These are phyloP conservation scores for Litchi chinensis DNA, from an alignment of 345 rosid genomes.

Conservation along the genomic window DNA sequence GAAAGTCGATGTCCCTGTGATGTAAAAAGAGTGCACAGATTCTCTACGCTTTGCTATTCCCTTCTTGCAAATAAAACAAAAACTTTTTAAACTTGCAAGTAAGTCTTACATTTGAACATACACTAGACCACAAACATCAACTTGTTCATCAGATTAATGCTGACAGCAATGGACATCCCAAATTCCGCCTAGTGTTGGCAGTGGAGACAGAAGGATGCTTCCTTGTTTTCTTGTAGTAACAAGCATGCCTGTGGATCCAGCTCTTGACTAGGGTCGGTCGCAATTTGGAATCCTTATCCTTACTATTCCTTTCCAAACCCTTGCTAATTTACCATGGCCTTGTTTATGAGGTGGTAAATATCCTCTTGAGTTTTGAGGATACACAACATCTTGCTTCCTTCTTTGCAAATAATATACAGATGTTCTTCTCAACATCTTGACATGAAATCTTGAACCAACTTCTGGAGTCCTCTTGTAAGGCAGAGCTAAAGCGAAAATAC, in stretches of 20 bases:
- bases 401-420: neutral
- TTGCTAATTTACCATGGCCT: constrained; percentile 66
- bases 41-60: neutral
- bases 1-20: too few species aligned
- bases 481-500: too few species aligned
- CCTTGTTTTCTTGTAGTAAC: constrained; percentile 73
- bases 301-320: constrained; percentile 67
- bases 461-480: too few species aligned
- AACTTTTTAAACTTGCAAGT: neutral
- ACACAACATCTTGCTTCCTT: constrained; percentile 67
- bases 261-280: constrained; percentile 59
- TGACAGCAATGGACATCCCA: neutral
- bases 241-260: constrained; percentile 71
- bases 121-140: neutral
- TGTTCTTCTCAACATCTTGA: too few species aligned
- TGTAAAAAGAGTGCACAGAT: neutral
- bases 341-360: constrained; percentile 66
- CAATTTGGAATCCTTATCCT: constrained; percentile 77
- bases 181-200: constrained; percentile 11
- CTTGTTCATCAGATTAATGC: neutral
- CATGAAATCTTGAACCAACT: too few species aligned
- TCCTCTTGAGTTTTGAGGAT: constrained; percentile 69
- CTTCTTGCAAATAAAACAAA: neutral
- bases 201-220: too few species aligned
- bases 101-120: neutral